Conservation (phyloP, 1,139 yeast genomes). For the Kodamaea sp. region DNA sequence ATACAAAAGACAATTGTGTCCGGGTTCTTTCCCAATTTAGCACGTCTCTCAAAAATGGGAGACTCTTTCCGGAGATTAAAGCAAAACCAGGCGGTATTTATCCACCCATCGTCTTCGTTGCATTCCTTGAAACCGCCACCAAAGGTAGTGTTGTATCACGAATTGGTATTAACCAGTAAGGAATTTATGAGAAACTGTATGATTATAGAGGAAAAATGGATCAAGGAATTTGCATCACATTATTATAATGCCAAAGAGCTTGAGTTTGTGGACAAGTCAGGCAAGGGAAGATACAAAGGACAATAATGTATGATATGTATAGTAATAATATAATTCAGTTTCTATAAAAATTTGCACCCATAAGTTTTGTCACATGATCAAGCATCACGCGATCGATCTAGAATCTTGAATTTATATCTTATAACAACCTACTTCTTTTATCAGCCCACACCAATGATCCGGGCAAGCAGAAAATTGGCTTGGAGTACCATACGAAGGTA, state of each 20-base stretch:
- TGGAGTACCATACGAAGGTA: slow-evolving; percentile 3
- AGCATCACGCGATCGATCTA: too few species aligned
- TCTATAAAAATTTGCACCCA: too few species aligned
- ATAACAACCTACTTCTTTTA: too few species aligned
- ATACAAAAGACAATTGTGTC: slow-evolving; percentile 71
- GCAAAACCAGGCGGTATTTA: slow-evolving; percentile 63
- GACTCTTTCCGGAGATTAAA: slow-evolving; percentile 67
- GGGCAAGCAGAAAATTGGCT: too few species aligned
- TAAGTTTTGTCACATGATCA: too few species aligned
- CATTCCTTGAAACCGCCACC: slow-evolving; percentile 68
- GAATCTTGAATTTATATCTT: too few species aligned
- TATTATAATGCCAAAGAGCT: slow-evolving; percentile 28
- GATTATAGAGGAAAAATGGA: slow-evolving; percentile 67
- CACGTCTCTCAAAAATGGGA: slow-evolving; percentile 69
- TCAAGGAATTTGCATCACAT: slow-evolving; percentile 66
- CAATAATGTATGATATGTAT: too few species aligned
- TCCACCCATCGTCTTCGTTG: slow-evolving; percentile 82
- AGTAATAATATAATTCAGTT: too few species aligned
- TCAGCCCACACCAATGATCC: too few species aligned
- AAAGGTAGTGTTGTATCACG: slow-evolving; percentile 73
- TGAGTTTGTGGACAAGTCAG: slow-evolving; percentile 11
- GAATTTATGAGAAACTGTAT: slow-evolving; percentile 90
- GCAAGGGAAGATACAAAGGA: background rate
- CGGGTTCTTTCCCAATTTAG: slow-evolving; percentile 84
- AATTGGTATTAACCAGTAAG: slow-evolving; percentile 79